Conservation (phyloP, 495 filamentous ascomycete species). For the Aspergillus nidulans region DNA sequence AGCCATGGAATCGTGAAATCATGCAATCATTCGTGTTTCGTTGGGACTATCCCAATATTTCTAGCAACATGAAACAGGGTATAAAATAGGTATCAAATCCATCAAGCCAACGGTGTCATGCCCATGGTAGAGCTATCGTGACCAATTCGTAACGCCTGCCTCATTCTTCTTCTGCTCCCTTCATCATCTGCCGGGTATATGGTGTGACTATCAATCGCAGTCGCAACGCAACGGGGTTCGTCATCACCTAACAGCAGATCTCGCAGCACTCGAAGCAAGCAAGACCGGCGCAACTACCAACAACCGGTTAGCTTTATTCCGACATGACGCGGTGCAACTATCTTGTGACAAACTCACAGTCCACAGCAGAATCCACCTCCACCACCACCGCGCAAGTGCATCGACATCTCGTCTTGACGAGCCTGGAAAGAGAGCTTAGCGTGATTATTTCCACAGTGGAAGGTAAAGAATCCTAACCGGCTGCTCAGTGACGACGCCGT, state of each 20-base stretch:
- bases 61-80: constrained; percentile 2
- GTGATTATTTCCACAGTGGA: no score
- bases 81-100: constrained; percentile 1
- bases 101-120: background rate
- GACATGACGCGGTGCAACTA: no score
- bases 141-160: background rate
- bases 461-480: constrained; percentile 15
- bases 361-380: constrained; percentile 42
- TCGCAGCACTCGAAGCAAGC: constrained; percentile 44
- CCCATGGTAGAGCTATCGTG: background rate
- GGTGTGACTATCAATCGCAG: background rate
- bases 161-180: background rate
- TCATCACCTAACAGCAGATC: constrained; percentile 36
- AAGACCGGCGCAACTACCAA: constrained; percentile 38
- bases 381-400: constrained; percentile 43
- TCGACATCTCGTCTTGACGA: constrained; percentile 31
- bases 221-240: no score
- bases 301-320: background rate
- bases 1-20: background rate
- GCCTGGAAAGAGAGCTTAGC: constrained; percentile 15
- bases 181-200: background rate
- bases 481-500: constrained; percentile 31
- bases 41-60: background rate
- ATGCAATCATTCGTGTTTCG: background rate
- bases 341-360: constrained; percentile 27